Percentiles rank a stretch among this genome's conserved stretches.
These are phyloP conservation scores for Pichia sorboxylosa DNA, from an alignment of 1,139 yeast species.

Conservation along the genomic window DNA sequence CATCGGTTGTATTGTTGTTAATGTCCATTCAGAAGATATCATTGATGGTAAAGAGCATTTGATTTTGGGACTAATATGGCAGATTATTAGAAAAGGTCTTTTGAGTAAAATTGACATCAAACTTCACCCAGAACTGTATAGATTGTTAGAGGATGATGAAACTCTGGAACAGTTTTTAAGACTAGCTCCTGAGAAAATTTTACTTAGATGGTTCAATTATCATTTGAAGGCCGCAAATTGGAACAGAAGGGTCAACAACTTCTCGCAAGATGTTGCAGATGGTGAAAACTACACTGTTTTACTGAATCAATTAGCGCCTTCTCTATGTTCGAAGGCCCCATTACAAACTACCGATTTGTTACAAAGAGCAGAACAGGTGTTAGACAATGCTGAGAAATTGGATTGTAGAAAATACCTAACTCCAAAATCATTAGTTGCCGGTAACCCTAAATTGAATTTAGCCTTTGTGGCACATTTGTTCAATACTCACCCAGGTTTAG, in stretches of 20 bases:
- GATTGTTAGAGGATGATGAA: conserved; percentile 91
- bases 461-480: conserved; percentile 96
- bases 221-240: conserved; percentile 93
- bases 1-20: conserved; percentile 95
- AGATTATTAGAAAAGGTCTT: conserved; percentile 90
- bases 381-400: conserved; percentile 77
- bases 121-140: conserved; percentile 90
- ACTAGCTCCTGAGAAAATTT: conserved; percentile 93
- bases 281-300: conserved; percentile 92
- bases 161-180: conserved; percentile 93
- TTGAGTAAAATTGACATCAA: conserved; percentile 91
- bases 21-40: conserved; percentile 93
- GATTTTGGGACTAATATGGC: conserved; percentile 95
- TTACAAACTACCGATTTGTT: conserved; percentile 62
- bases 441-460: conserved; percentile 90
- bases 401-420: conserved; percentile 92
- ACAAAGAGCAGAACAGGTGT: conserved; percentile 76
- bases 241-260: conserved; percentile 74
- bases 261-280: conserved; percentile 79
- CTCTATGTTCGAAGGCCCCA: conserved; percentile 69
- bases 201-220: conserved; percentile 94
- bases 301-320: conserved; percentile 80
- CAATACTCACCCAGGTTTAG: conserved; percentile 94
- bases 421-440: conserved; percentile 84
- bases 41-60: conserved; percentile 95